Base-by-base conservation (phyloP, 371 early-diverging fungal species). In the Conidiobolus incongruus region DNA sequence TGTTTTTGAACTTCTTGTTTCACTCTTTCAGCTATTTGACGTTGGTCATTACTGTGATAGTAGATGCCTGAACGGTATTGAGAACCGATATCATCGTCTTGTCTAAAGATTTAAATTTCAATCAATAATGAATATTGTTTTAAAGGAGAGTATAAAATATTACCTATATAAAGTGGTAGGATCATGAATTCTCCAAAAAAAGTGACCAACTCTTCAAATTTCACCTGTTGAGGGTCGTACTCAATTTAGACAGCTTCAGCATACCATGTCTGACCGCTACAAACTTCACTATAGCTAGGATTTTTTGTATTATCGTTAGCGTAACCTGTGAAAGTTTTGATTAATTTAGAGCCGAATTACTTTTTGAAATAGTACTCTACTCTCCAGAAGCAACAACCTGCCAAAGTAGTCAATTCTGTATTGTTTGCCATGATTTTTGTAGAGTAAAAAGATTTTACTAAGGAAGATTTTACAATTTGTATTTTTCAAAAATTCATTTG, bases 61-160 rank as follows among this genome's bases (percentile, higher is more conserved):
- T 81, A 84, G 45, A 93, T 85, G 20, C 70, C 83, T 1, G 78
- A 77, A 10, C 94, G 70, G 58, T 93, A 92, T 59, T 91, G 90
- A 4, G 79, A 68, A 19, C 86, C 86, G 10, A 55, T 42, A 52
- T 85, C 86, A 38, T 60, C 59, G 8, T 80, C 75, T 44, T 74
- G 65, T 19, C 46, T 59, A 43, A 13, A 51, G 10, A 51, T 29
- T 3, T 47, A 51, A 19, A 59, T 60, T 38, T 57, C 56, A 35
- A 5, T 36, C n/a, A 35, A 38, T 33, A 48, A 30, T 19, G 4
- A 44, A 1, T 20, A 61, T 44, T 59, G 52, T 4, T 52, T 46
- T 16, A 53, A 51, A 15, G 48, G 30, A 35, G 55, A 53, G 23
- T 55, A 53, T 0, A 53, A 55, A 41, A 13, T 15, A 7, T 51